Conservation (phyloP, 1,284 basidiomycete genomes). For the Kwoniella shivajii region DNA sequence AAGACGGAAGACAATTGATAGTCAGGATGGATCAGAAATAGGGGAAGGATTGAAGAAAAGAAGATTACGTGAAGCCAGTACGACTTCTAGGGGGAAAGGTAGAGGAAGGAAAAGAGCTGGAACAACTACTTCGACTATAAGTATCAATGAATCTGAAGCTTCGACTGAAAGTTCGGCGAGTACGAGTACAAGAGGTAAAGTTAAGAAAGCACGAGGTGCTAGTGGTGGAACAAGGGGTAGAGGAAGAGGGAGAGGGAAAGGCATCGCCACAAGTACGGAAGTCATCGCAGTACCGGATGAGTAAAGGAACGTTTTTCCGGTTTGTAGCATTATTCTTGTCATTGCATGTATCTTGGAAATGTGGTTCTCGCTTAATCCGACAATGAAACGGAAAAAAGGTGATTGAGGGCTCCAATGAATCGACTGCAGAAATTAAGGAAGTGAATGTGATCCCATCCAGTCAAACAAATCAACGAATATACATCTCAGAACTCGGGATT, state of each 20-base stretch:
- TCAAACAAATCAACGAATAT: background rate
- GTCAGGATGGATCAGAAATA: conserved; percentile 1
- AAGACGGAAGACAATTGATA: conserved; percentile 8
- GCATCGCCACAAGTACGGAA: conserved; percentile 2
- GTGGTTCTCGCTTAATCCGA: too few relatives aligned
- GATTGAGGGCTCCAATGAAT: too few relatives aligned
- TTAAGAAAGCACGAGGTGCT: conserved; percentile 5
- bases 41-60: conserved; percentile 8
- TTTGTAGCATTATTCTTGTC: too few relatives aligned
- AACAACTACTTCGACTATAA: conserved; percentile 4
- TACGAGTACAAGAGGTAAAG: conserved; percentile 9
- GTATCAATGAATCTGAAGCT: background rate
- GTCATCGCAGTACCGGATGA: background rate
- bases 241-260: conserved; percentile 20
- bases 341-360: too few relatives aligned
- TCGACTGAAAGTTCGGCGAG: conserved; percentile 5
- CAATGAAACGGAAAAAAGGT: too few relatives aligned
- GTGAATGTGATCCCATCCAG: background rate
- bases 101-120: conserved; percentile 12
- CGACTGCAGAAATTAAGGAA: too few relatives aligned
- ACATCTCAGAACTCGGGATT: too few relatives aligned
- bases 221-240: conserved; percentile 14
- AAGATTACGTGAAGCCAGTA: conserved; percentile 4
- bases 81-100: background rate
- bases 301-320: too few relatives aligned